phyloP scores from a whole-genome alignment of 768 basidiomycete species.

The Mycena capillaripes region DNA sequence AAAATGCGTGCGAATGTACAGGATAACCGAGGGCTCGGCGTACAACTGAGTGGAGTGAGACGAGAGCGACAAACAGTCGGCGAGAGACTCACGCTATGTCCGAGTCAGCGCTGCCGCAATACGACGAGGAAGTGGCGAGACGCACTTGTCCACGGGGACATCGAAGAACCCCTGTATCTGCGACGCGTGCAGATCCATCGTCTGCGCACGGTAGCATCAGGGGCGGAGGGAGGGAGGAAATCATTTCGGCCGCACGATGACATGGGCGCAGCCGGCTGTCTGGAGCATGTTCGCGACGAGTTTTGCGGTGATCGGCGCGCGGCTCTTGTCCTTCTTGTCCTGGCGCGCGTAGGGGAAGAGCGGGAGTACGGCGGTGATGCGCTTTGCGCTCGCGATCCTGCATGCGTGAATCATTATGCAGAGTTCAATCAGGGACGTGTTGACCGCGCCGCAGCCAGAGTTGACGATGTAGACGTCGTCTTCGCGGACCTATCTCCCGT shows the following conservation, averaged over 20 bases:
- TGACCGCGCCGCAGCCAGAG: constrained; percentile 86
- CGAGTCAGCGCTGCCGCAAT: neutral
- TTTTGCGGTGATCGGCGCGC: constrained; percentile 98
- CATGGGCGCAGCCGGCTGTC: constrained; percentile 93
- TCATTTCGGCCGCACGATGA: constrained; percentile 75
- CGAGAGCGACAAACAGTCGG: constrained; percentile 6
- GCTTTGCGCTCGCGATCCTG: constrained; percentile 96
- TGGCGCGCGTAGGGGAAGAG: constrained; percentile 97
- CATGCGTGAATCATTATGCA: constrained; percentile 99
- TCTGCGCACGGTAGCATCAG: constrained; percentile 59
- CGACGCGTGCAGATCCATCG: constrained; percentile 98
- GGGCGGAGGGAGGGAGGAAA: neutral
- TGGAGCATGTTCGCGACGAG: constrained; percentile 98
- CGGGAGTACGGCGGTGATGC: constrained; percentile 97
- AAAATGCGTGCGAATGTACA: constrained; percentile 95
- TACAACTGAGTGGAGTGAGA: constrained; percentile 73
- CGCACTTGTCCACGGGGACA: constrained; percentile 99
- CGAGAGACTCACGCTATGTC: constrained; percentile 17
- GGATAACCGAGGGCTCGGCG: constrained; percentile 94
- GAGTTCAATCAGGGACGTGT: constrained; percentile 96
- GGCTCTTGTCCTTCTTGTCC: constrained; percentile 99
- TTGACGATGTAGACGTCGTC: constrained; percentile 99
- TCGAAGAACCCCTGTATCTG: constrained; percentile 99
- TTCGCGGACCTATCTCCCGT: constrained; percentile 82
- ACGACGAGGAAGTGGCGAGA: constrained; percentile 37